A percentile compares a stretch with the other conserved stretches of the same genome.
Conservation (phyloP, 2,329 filamentous ascomycete species). For the Xenoacremonium recifei region DNA sequence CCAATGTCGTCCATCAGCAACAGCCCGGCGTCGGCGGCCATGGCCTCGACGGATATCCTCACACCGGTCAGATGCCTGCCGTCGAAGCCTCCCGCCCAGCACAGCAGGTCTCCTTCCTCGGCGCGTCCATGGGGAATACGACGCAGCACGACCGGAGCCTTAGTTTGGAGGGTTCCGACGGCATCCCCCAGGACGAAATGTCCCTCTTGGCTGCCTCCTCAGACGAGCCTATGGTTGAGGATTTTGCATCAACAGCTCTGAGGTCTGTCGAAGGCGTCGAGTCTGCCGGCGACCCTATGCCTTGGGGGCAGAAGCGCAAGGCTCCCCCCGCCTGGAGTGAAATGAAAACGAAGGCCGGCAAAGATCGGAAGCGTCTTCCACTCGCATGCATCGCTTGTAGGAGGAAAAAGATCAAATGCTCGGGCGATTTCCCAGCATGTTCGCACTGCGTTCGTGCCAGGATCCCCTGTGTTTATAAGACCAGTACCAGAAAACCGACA, state of each 20-base stretch:
- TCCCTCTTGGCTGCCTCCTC: slow-evolving; percentile 46
- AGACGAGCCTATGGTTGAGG: slow-evolving; percentile 55
- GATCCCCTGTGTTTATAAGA: slow-evolving; percentile 96
- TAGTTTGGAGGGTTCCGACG: slow-evolving; percentile 43
- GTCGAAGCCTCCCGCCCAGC: slow-evolving; percentile 2
- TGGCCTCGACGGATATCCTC: slow-evolving; percentile 34
- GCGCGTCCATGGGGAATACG: slow-evolving; percentile 21
- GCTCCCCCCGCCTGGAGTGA: slow-evolving; percentile 72
- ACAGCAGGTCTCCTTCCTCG: slow-evolving; percentile 19
- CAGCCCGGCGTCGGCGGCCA: too few relatives aligned
- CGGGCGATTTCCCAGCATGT: slow-evolving; percentile 94
- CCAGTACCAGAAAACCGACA: slow-evolving; percentile 89
- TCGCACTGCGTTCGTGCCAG: slow-evolving; percentile 92
- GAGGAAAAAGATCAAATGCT: slow-evolving; percentile 96
- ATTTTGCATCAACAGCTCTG: slow-evolving; percentile 53
- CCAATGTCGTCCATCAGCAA: slow-evolving; percentile 28
- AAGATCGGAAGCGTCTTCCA: slow-evolving; percentile 89
- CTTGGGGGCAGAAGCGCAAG: slow-evolving; percentile 59
- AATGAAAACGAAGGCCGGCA: slow-evolving; percentile 87
- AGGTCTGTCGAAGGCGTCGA: slow-evolving; percentile 53
- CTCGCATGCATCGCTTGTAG: slow-evolving; percentile 94
- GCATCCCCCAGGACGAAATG: slow-evolving; percentile 41
- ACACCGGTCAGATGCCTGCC: slow-evolving; percentile 30
- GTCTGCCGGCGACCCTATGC: slow-evolving; percentile 48
- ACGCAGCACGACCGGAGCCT: slow-evolving; percentile 22